A percentile compares a stretch with the other conserved stretches of the same genome.
Conservation (phyloP, 257 asterid genomes). For the Scutellaria baicalensis region DNA sequence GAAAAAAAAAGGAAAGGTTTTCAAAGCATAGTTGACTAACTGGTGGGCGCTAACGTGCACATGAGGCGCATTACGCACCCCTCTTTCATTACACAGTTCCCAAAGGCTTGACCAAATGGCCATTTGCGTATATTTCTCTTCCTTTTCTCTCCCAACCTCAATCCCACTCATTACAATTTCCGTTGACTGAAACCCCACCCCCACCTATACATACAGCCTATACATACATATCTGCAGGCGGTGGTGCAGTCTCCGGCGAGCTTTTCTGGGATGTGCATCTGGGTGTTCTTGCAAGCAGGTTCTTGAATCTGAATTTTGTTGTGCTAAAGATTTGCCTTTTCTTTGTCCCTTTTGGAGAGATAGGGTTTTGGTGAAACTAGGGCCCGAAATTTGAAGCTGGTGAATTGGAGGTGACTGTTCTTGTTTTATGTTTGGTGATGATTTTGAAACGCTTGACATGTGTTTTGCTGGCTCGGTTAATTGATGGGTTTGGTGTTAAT, state of each 20-base stretch:
- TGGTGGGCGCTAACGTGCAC: constrained; percentile 22
- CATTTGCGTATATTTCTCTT: constrained; percentile 50
- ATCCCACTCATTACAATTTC: constrained; percentile 27
- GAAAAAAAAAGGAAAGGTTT: neutral
- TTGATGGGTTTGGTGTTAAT: constrained; percentile 9
- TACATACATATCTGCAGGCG: neutral
- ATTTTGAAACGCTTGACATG: constrained; percentile 4
- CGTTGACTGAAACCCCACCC: constrained; percentile 38
- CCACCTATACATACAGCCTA: constrained; percentile 7
- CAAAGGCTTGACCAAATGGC: constrained; percentile 42
- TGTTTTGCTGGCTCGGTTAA: constrained; percentile 13
- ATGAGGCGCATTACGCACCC: constrained; percentile 33
- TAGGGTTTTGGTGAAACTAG: constrained; percentile 10
- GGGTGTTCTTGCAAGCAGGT: constrained; percentile 13
- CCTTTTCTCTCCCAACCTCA: constrained; percentile 20
- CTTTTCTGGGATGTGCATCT: constrained; percentile 13
- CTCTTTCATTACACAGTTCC: constrained; percentile 13
- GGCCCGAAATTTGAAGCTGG: constrained; percentile 9
- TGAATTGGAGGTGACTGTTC: constrained; percentile 12
- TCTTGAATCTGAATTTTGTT: constrained; percentile 18
- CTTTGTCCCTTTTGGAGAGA: neutral
- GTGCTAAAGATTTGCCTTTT: constrained; percentile 16
- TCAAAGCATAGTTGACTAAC: constrained; percentile 45
- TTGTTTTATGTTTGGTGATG: constrained; percentile 7
- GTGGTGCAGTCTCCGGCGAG: constrained; percentile 24